phyloP scores from a whole-genome alignment of 1,284 basidiomycete species.

The Puccinia novopanici region DNA sequence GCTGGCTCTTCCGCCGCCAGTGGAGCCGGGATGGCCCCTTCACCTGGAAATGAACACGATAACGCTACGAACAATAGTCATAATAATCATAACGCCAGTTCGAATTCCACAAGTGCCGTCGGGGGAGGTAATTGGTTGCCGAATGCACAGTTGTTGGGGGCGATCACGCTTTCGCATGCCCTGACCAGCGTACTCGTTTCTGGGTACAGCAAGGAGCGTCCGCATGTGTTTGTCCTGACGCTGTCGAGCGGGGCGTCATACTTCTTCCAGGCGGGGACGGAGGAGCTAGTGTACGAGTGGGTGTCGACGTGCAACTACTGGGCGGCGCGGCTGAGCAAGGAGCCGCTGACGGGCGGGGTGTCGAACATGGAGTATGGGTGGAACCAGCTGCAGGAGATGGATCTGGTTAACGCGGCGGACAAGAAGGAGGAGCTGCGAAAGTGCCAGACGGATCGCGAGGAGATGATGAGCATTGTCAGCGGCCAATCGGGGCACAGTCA shows the following conservation, averaged over 20 bases:
- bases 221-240: constrained; percentile 93
- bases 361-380: constrained; percentile 99
- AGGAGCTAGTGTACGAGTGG: constrained; percentile 96
- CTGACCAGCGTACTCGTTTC: constrained; percentile 84
- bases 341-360: constrained; percentile 88
- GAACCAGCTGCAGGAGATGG: constrained; percentile 70
- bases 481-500: constrained; percentile 26
- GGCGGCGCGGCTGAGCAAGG: constrained; percentile 89
- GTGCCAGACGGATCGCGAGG: constrained; percentile 61
- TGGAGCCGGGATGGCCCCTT: constrained; percentile 40
- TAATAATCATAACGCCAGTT: constrained; percentile 6
- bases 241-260: constrained; percentile 82
- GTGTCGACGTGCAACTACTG: constrained; percentile 98
- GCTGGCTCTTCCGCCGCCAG: constrained; percentile 11
- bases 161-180: constrained; percentile 80
- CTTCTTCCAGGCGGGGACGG: constrained; percentile 97
- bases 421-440: constrained; percentile 49
- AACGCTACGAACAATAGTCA: constrained; percentile 34
- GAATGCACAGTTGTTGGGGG: constrained; percentile 80
- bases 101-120: constrained; percentile 66
- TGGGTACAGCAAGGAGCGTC: constrained; percentile 83
- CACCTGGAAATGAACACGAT: constrained; percentile 59
- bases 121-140: constrained; percentile 98
- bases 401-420: constrained; percentile 68
- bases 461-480: constrained; percentile 63